These are phyloP conservation scores for rapeseed (Brassica napus) DNA, from an alignment of 345 rosid species.

Conservation along the genomic window Da-Ae NC_063436.1:26441501-26442000, in stretches of 20 bases:
- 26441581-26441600: slow-evolving; percentile 20
- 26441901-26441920: neutral
- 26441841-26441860: neutral
- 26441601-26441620: slow-evolving; percentile 42
- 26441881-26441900: neutral
- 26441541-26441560: slow-evolving; percentile 32
- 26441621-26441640: slow-evolving; percentile 12
- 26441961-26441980: slow-evolving; percentile 2
- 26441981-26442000: slow-evolving; percentile 1
- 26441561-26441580: slow-evolving; percentile 30
- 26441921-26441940: neutral
- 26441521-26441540: slow-evolving; percentile 21
- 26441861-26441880: neutral
- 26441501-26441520: slow-evolving; percentile 40
- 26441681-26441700: slow-evolving; percentile 29
- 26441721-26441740: slow-evolving; percentile 15
- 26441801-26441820: neutral
- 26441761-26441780: neutral
- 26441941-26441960: neutral
- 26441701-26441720: slow-evolving; percentile 33
- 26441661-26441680: slow-evolving; percentile 2
- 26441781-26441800: neutral
- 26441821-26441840: neutral
- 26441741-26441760: neutral
- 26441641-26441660: neutral